Evolutionary conservation across 2,329 filamentous ascomycete species (phyloP).

Genomic region (Aphanocladium album): DNA sequence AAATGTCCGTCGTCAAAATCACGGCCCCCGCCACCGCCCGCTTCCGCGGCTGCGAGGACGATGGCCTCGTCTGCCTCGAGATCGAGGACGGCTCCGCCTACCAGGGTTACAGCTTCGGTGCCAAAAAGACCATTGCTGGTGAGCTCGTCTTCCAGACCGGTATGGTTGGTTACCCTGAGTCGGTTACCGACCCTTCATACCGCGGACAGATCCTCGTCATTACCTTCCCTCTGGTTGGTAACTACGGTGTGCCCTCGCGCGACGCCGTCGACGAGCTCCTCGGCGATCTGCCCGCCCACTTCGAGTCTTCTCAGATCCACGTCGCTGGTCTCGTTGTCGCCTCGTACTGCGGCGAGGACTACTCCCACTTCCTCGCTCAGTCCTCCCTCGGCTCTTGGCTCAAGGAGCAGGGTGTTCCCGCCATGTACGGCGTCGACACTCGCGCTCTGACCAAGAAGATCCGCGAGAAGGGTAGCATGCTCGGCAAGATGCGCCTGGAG

Average conservation of each 20-base stretch:
- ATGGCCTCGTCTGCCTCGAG: conserved; percentile 77
- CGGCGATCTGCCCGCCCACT: conserved; percentile 81
- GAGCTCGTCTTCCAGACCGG: conserved; percentile 99
- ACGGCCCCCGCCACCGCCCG: conserved; percentile 57
- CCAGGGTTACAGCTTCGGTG: conserved; percentile 95
- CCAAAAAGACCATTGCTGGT: conserved; percentile 87
- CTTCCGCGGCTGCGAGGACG: conserved; percentile 46
- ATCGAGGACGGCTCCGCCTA: conserved; percentile 87
- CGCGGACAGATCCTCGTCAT: conserved; percentile 92
- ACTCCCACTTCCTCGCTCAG: conserved; percentile 85
- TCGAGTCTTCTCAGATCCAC: conserved; percentile 90
- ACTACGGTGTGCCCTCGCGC: conserved; percentile 92
- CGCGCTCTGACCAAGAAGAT: conserved; percentile 91
- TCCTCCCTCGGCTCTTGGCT: conserved; percentile 93
- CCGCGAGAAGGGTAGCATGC: conserved; percentile 90
- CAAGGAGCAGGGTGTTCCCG: conserved; percentile 90
- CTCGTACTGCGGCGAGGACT: conserved; percentile 90
- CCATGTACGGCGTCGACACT: conserved; percentile 93
- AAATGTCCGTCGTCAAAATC: conserved; percentile 31
- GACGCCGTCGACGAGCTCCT: conserved; percentile 81
- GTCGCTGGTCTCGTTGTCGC: conserved; percentile 87
- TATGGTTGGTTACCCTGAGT: conserved; percentile 98
- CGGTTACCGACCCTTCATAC: conserved; percentile 81
- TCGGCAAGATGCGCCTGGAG: conserved; percentile 80
- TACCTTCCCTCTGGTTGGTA: conserved; percentile 91